A percentile compares a stretch with the other conserved stretches of the same genome.
Conservation (phyloP, 1,284 basidiomycete genomes). For the Lignosus rhinocerotis region DNA sequence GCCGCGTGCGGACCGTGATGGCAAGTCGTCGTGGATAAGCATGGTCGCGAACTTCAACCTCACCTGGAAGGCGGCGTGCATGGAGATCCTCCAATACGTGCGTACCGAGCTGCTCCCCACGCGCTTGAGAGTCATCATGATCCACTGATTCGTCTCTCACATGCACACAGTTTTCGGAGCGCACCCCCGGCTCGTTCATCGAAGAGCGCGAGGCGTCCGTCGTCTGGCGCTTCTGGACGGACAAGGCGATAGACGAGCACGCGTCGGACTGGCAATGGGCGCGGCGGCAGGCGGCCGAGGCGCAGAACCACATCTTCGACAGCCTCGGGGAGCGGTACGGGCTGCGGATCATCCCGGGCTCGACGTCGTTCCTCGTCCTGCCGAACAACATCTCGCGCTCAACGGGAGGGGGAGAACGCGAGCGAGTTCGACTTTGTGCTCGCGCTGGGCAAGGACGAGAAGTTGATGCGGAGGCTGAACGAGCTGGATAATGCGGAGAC, state of each 20-base stretch:
- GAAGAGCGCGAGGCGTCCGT: conserved; percentile 85
- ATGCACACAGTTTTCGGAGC: conserved; percentile 72
- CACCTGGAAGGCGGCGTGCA: conserved; percentile 76
- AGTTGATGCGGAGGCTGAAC: conserved; percentile 69
- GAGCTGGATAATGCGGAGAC: conserved; percentile 74
- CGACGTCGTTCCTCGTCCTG: conserved; percentile 79
- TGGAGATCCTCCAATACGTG: conserved; percentile 83
- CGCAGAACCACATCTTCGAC: conserved; percentile 89
- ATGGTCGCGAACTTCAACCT: conserved; percentile 80
- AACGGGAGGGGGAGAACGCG: conserved; percentile 41
- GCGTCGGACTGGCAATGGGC: conserved; percentile 74
- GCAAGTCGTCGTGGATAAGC: conserved; percentile 62
- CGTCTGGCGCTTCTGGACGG: conserved; percentile 83
- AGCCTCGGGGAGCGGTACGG: conserved; percentile 81
- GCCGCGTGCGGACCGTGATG: conserved; percentile 44
- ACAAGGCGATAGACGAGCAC: conserved; percentile 41
- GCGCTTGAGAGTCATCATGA: background rate
- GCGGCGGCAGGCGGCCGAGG: conserved; percentile 82
- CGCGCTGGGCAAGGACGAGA: conserved; percentile 73
- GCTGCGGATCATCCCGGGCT: conserved; percentile 76
- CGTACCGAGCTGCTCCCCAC: conserved; percentile 31
- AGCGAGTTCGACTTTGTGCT: conserved; percentile 63
- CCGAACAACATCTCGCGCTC: conserved; percentile 84
- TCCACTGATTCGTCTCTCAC: background rate
- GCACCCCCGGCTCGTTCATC: conserved; percentile 82